phyloP scores from a whole-genome alignment of 352 stramenopile genomes.

The Bremia lactucae region DNA sequence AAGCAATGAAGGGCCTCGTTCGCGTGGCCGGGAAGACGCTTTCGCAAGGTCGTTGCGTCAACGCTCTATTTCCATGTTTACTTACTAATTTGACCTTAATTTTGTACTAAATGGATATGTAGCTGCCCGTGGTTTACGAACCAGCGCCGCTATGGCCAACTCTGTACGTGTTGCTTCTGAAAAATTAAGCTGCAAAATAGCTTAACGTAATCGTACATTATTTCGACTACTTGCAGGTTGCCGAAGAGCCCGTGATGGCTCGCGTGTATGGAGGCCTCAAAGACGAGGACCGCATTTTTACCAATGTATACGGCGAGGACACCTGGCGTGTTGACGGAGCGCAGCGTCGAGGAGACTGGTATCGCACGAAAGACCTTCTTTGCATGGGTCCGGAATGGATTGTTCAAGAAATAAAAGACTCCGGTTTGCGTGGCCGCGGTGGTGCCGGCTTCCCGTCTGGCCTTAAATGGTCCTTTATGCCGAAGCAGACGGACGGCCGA shows the following conservation, averaged over 20 bases:
- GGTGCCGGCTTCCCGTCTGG: constrained; percentile 98
- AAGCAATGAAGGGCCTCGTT: constrained; percentile 33
- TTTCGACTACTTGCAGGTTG: constrained; percentile 7
- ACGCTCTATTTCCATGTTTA: background rate
- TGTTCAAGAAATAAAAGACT: constrained; percentile 99
- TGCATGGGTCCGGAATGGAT: constrained; percentile 99
- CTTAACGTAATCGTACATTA: background rate
- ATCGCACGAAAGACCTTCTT: constrained; percentile 94
- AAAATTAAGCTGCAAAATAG: background rate
- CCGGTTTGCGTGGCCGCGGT: constrained; percentile 93
- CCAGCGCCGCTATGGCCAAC: constrained; percentile 27
- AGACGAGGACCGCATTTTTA: constrained; percentile 99
- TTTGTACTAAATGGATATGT: background rate
- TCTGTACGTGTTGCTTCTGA: constrained; percentile 12
- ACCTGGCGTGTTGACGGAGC: constrained; percentile 82
- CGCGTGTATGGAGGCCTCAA: constrained; percentile 91
- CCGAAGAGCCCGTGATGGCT: constrained; percentile 48
- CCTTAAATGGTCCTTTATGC: constrained; percentile 99
- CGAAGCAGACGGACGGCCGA: constrained; percentile 96
- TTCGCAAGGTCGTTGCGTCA: constrained; percentile 11
- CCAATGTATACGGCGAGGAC: constrained; percentile 98
- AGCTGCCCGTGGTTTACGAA: constrained; percentile 28
- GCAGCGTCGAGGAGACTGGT: constrained; percentile 94
- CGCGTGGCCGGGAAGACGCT: constrained; percentile 24
- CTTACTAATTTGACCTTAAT: background rate